phyloP scores from a whole-genome alignment of 768 basidiomycete genomes.

The Hericium erinaceus region DNA sequence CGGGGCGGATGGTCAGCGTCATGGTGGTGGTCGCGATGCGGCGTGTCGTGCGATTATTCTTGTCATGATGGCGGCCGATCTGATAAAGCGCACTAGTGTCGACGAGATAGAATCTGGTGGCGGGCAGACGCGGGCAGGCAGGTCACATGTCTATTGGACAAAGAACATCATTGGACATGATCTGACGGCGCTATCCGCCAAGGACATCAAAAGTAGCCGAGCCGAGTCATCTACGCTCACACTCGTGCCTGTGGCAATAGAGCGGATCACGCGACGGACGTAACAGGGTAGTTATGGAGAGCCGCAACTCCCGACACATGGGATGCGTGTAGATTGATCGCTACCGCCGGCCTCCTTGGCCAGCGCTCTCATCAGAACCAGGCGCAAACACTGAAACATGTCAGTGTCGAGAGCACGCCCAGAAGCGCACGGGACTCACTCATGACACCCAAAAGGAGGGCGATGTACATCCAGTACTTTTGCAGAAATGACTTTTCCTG shows the following conservation, averaged over 20 bases:
- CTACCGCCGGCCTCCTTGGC: background rate
- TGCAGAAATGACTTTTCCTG: slow-evolving; percentile 75
- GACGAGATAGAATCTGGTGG: too few relatives aligned
- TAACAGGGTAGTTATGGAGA: too few relatives aligned
- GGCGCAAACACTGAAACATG: background rate
- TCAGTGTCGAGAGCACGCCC: background rate
- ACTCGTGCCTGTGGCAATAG: too few relatives aligned
- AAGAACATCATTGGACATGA: too few relatives aligned
- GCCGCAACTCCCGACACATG: too few relatives aligned
- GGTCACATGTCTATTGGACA: too few relatives aligned
- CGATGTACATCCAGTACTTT: slow-evolving; percentile 87
- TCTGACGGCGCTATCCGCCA: too few relatives aligned
- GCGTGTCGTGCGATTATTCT: background rate
- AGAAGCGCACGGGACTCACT: slow-evolving; percentile 32
- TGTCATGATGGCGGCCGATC: background rate
- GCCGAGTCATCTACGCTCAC: too few relatives aligned
- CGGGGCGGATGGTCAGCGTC: slow-evolving; percentile 40
- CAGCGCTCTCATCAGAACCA: background rate
- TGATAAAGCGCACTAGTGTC: background rate
- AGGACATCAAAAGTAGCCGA: too few relatives aligned
- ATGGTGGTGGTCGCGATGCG: background rate
- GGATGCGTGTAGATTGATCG: too few relatives aligned
- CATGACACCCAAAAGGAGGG: slow-evolving; percentile 45
- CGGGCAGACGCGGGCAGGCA: too few relatives aligned
- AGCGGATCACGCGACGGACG: too few relatives aligned